These are phyloP conservation scores for Astrothelium subdiscretum DNA, from an alignment of 495 filamentous ascomycete genomes.

Conservation along the genomic window DNA sequence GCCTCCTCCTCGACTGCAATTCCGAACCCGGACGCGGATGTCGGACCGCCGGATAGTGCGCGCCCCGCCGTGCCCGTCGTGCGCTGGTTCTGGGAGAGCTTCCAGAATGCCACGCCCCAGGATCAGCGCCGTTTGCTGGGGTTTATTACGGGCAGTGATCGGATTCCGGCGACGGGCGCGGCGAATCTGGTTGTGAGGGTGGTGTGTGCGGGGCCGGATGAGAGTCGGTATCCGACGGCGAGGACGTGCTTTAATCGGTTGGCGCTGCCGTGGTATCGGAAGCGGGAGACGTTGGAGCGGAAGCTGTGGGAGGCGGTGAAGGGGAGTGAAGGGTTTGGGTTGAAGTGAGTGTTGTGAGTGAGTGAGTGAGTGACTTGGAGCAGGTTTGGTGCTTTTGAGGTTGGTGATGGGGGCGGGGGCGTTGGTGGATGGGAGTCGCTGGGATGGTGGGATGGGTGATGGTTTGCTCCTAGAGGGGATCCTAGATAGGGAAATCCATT, in stretches of 20 bases:
- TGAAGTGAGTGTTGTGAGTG: slow-evolving; percentile 45
- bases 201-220: slow-evolving; percentile 44
- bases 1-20: slow-evolving; percentile 1
- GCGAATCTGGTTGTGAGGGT: slow-evolving; percentile 68
- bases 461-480: neutral
- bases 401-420: neutral
- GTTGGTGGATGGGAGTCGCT: no score
- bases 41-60: neutral
- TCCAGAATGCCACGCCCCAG: slow-evolving; percentile 49
- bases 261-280: slow-evolving; percentile 60
- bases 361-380: neutral
- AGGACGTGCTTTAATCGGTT: slow-evolving; percentile 88
- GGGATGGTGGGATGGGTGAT: neutral
- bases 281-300: slow-evolving; percentile 50
- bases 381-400: neutral
- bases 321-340: slow-evolving; percentile 88
- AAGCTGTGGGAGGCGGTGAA: slow-evolving; percentile 77
- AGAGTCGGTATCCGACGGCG: slow-evolving; percentile 70
- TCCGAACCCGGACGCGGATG: slow-evolving; percentile 32
- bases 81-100: slow-evolving; percentile 83
- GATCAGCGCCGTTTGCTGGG: slow-evolving; percentile 69
- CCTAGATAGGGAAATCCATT: neutral
- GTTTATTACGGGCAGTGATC: slow-evolving; percentile 90
- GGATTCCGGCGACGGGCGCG: slow-evolving; percentile 84
- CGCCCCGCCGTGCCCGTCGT: slow-evolving; percentile 47